Percentiles rank a stretch among this genome's conserved stretches.
Conservation (phyloP, 179 eudicot species). For the Sideroxylon spinosum region DNA sequence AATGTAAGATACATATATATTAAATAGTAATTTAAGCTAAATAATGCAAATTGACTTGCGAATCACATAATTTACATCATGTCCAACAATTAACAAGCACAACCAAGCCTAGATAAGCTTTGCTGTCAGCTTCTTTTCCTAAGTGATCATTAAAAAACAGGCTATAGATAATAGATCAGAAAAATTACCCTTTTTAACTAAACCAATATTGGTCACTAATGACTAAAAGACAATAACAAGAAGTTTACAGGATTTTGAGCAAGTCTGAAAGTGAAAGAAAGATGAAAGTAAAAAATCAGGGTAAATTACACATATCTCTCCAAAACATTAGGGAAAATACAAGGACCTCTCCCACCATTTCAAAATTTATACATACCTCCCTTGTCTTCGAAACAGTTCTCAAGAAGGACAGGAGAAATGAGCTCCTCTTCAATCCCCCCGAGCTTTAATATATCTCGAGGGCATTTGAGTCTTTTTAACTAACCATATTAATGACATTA, state of each 20-base stretch:
- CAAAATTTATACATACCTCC: no score
- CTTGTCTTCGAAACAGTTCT: no score
- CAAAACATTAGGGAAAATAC: no score
- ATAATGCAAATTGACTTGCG: not conserved
- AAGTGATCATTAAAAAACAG: not conserved
- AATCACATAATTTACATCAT: not conserved
- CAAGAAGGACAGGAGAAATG: no score
- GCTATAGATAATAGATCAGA: not conserved
- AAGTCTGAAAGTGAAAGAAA: not conserved
- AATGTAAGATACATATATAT: conserved; percentile 15
- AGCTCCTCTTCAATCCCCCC: no score
- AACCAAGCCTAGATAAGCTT: not conserved
- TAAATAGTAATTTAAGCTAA: not conserved
- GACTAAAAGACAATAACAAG: not conserved
- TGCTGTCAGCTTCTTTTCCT: not conserved
- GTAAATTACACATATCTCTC: not conserved
- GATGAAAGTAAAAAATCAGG: not conserved
- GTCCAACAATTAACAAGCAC: not conserved
- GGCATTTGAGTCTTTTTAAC: no score
- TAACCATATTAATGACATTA: no score
- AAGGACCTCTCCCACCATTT: no score
- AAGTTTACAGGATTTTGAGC: not conserved
- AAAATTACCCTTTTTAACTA: not conserved
- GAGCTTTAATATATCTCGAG: no score
- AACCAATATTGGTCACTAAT: not conserved